phyloP scores from a whole-genome alignment of 176 grass and related monocot genomes.

The Luzula sylvatica region DNA sequence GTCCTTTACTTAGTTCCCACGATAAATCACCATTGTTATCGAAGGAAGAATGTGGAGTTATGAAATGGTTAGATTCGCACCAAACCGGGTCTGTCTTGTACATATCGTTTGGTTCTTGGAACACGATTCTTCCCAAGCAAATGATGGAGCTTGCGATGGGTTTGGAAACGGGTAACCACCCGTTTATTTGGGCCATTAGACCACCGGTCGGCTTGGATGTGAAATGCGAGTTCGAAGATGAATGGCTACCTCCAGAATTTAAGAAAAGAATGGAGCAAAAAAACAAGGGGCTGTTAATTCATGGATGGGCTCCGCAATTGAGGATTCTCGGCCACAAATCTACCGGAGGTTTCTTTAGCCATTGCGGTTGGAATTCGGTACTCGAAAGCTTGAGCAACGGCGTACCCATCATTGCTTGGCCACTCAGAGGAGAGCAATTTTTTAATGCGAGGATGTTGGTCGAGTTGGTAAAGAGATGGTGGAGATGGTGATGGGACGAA shows the following conservation, averaged over 20 bases:
- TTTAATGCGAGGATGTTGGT: too few relatives aligned
- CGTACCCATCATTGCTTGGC: too few relatives aligned
- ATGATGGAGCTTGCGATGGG: slow-evolving; percentile 24
- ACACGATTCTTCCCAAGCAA: slow-evolving; percentile 4
- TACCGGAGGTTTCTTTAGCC: too few relatives aligned
- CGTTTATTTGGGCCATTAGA: slow-evolving; percentile 20
- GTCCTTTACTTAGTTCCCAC: neutral
- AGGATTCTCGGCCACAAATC: too few relatives aligned
- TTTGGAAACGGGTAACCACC: neutral
- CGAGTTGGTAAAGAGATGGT: too few relatives aligned
- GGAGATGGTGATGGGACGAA: too few relatives aligned
- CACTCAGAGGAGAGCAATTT: too few relatives aligned
- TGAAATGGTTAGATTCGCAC: neutral
- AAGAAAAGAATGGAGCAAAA: neutral
- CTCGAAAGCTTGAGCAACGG: too few relatives aligned
- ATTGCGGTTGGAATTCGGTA: too few relatives aligned
- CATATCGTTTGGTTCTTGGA: slow-evolving; percentile 18
- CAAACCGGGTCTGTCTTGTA: slow-evolving; percentile 13
- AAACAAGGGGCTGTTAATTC: too few relatives aligned
- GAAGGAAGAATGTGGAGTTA: neutral
- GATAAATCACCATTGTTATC: neutral
- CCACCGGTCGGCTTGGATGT: slow-evolving; percentile 15
- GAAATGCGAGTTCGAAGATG: neutral
- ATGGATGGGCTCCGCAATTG: too few relatives aligned
- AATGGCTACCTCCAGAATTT: slow-evolving; percentile 21